Evolutionary conservation across 768 basidiomycete genomes (phyloP), one percentile per base, ranked within the genome.

Genomic region (Boletus coccyginus): DNA sequence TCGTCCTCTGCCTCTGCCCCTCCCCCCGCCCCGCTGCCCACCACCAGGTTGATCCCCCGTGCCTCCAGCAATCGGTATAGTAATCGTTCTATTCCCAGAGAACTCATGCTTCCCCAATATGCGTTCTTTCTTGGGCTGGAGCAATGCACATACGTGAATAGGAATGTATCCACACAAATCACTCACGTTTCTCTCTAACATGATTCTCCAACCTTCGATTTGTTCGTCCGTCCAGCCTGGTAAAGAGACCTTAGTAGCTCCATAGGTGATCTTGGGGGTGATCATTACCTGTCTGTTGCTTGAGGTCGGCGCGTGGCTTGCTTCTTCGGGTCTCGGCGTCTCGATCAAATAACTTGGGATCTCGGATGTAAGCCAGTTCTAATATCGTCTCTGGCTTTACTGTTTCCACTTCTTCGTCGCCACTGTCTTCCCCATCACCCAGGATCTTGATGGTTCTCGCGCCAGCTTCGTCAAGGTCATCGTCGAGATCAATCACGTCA

Each of bases 151-250:
- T 38, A 32, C 41, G 56, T 59, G 31, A 62, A 57, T 36, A 46
- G 9, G 31, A 58, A 40, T 55, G 55, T 44, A 55, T 46, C 46
- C 33, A 53, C 42, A 41, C 16, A 53, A 17, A 53, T 2, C 59
- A 77, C 89, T 58, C 64, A 96, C 94, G 65, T 95, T 87, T 62
- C 88, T 75, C 55, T 98, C 95, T 55, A 97, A 70, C 88, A 96
- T 92, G 53, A 90, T 85, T 54, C 74, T 81, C 94, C 94, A 97
- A 0, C 94, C 94, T 70, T 97, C 94, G 29, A 97, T 85, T 66
- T 96, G 94, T 62, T 88, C 88, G 64, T 97, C 85, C 11, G 69
- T 75, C 85, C 87, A 90, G 12, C 88, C 88, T 87, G 52, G 29
- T 8, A 11, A 57, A 42, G 10, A 36, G 29, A 40, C 6, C 0